Conservation (phyloP, 345 rosid species). For the Brassica nigra region DNA sequence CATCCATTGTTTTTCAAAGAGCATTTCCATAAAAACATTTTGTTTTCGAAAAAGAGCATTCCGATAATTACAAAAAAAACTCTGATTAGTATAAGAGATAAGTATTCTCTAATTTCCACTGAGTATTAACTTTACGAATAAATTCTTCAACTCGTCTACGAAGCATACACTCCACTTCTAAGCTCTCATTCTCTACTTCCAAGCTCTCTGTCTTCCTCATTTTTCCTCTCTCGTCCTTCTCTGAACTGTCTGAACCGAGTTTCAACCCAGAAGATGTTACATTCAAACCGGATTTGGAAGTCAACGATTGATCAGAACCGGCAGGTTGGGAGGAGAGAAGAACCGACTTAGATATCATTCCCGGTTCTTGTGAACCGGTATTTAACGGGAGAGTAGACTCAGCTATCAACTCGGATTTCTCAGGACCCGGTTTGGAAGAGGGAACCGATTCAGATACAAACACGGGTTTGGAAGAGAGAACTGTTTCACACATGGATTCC, state of each 20-base stretch:
- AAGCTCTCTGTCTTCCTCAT: conserved; percentile 1
- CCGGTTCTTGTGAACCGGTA: neutral
- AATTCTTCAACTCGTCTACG: conserved; percentile 65
- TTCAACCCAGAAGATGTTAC: neutral
- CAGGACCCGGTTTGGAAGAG: neutral
- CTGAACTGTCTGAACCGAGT: conserved; percentile 18
- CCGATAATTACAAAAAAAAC: conserved; percentile 15
- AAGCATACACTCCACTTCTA: conserved; percentile 46
- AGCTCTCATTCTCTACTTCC: conserved; percentile 8
- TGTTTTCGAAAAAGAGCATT: neutral
- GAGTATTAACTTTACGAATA: conserved; percentile 54
- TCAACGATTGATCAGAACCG: conserved; percentile 15
- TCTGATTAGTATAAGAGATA: conserved; percentile 20
- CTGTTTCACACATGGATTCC: neutral
- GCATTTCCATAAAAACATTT: neutral
- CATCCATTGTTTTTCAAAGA: neutral
- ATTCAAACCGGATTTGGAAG: conserved; percentile 4
- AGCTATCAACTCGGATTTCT: neutral
- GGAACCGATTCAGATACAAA: neutral
- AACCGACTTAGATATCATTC: neutral
- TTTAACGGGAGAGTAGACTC: neutral
- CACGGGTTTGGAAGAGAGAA: neutral
- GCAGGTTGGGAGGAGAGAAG: conserved; percentile 1
- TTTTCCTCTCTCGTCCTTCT: conserved; percentile 30
- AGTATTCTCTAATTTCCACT: conserved; percentile 58